Evolutionary conservation across 2,329 filamentous ascomycete species (phyloP), one percentile per base, ranked within the genome.

Genomic region (Apiospora kogelbergensis): DNA sequence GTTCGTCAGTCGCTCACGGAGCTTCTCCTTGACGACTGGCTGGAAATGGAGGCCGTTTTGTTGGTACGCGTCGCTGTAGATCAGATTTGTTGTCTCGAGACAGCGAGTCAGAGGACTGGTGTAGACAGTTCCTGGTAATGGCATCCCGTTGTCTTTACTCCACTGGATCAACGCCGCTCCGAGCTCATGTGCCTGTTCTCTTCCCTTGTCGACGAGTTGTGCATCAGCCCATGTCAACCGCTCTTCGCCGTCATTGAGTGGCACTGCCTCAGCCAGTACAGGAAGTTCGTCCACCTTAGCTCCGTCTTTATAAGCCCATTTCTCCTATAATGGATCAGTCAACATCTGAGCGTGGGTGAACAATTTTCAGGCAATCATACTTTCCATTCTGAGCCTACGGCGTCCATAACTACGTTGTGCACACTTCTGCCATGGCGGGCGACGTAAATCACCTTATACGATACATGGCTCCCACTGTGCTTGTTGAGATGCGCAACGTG

Each of bases 361-460:
- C 41, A 42, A 6, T 42, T 42, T 22, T 17, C 24, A 30, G n/a
- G 37, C 65, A 63, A 42, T 67, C 70, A 41, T 67, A 68, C 67
- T 66, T 45, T 63, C 69, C 67, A n/a, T 67, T 41, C 26, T 17
- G 15, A 7, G 44, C 68, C 60, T 1, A 72, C 66, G 20, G 67
- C 65, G 15, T 68, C 60, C 71, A 71, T 72, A 44, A 70, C 33
- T 20, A 71, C 69, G 37, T 72, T 72, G 44, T 72, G 71, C 42
- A 70, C 42, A 0, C 71, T 65, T 53, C 45, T 37, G 26, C 71
- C 71, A 37, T 72, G 71, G 20, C 71, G 70, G 40, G 68, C 69
- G 17, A 72, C 63, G 45, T 71, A 71, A 9, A 72, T 57, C 17
- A 72, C 40, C 48, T 72, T 72, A 42, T 72, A 72, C 17, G 69